phyloP scores from a whole-genome alignment of 202 grass and related monocot species.

The Dendrocalamus latiflorus region DNA sequence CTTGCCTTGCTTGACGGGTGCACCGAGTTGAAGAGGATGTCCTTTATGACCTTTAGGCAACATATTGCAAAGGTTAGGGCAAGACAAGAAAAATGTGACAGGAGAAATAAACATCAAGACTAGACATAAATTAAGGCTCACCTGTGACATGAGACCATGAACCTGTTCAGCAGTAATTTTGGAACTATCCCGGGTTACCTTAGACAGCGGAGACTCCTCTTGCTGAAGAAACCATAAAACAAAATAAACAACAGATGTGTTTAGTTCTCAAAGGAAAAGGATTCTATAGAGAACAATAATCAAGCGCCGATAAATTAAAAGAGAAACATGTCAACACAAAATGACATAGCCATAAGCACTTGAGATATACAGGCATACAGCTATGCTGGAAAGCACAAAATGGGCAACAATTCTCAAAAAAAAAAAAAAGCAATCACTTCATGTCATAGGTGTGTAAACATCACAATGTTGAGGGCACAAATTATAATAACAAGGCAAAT shows the following conservation, averaged over 20 bases:
- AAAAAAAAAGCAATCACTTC: neutral
- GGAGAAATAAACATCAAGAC: neutral
- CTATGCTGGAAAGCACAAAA: neutral
- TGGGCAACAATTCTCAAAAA: neutral
- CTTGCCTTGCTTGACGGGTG: constrained; percentile 48
- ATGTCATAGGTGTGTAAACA: neutral
- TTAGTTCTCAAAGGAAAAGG: neutral
- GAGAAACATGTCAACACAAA: neutral
- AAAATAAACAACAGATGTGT: neutral
- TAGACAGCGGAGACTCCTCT: constrained; percentile 83
- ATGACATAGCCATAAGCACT: neutral
- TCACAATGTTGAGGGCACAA: neutral
- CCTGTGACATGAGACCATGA: constrained; percentile 99
- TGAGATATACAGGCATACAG: neutral
- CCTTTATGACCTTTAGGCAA: constrained; percentile 75
- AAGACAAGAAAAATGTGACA: neutral
- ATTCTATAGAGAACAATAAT: neutral
- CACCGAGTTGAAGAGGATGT: constrained; percentile 87
- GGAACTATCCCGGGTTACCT: constrained; percentile 91
- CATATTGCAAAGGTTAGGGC: neutral
- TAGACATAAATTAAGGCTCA: neutral
- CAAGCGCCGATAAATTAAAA: neutral
- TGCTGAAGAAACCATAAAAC: constrained; percentile 37
- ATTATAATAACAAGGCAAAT: neutral
- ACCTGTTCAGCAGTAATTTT: constrained; percentile 97